phyloP scores from a whole-genome alignment of 2,329 filamentous ascomycete genomes.

The Dactylonectria macrodidyma region DNA sequence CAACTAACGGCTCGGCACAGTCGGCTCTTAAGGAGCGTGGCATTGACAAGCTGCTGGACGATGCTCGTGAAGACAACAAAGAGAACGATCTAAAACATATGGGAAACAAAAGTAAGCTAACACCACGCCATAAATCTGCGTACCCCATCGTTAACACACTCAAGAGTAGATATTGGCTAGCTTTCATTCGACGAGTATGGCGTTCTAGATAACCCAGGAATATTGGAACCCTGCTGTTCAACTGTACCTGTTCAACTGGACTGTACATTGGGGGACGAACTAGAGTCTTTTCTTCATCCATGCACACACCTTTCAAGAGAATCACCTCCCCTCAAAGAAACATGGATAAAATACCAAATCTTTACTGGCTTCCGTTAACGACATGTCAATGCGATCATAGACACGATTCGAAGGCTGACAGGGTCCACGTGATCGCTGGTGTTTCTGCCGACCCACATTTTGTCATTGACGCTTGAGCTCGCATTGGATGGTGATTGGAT shows the following conservation, averaged over 20 bases:
- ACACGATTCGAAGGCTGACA: not conserved
- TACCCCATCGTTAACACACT: slow-evolving; percentile 2
- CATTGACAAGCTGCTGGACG: slow-evolving; percentile 93
- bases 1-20: slow-evolving; percentile 28
- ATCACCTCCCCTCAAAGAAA: slow-evolving; percentile 8
- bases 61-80: slow-evolving; percentile 89
- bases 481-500: slow-evolving; percentile 27
- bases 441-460: slow-evolving; percentile 37
- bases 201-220: slow-evolving; percentile 12
- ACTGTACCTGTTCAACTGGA: not conserved
- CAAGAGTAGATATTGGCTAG: slow-evolving; percentile 22
- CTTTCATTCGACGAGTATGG: not conserved
- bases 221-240: slow-evolving; percentile 5
- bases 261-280: not conserved
- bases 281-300: slow-evolving; percentile 6
- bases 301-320: not conserved
- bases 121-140: not conserved
- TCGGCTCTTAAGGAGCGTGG: slow-evolving; percentile 87
- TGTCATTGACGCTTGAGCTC: slow-evolving; percentile 32
- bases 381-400: not conserved
- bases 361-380: not conserved
- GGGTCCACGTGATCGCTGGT: slow-evolving; percentile 26
- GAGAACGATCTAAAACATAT: slow-evolving; percentile 80
- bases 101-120: slow-evolving; percentile 58
- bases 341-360: not conserved